Percentiles rank a stretch among this genome's conserved stretches.
Conservation (phyloP, 2,329 filamentous ascomycete genomes). For the Calonectria pteridis region DNA sequence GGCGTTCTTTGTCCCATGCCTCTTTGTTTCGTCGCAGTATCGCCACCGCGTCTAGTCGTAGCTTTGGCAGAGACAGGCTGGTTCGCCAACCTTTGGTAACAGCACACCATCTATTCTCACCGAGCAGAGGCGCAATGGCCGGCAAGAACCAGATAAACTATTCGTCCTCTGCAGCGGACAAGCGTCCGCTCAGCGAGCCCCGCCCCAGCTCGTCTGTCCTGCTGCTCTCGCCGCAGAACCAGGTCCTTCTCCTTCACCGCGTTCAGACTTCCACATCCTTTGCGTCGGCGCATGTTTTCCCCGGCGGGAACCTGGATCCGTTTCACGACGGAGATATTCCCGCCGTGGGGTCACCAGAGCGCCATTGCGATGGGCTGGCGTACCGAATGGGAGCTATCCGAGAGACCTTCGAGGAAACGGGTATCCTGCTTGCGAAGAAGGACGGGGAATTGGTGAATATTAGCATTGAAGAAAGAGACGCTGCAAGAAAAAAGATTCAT, state of each 20-base stretch:
- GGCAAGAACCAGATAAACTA: slow-evolving; percentile 24
- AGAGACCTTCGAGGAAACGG: slow-evolving; percentile 96
- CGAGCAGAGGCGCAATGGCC: slow-evolving; percentile 25
- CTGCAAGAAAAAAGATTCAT: slow-evolving; percentile 78
- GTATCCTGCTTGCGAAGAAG: slow-evolving; percentile 79
- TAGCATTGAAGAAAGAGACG: slow-evolving; percentile 69
- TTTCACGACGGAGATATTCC: slow-evolving; percentile 78
- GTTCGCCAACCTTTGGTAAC: neutral
- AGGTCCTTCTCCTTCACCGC: slow-evolving; percentile 89
- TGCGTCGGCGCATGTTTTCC: slow-evolving; percentile 94
- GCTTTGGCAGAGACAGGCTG: neutral
- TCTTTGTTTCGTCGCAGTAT: slow-evolving; percentile 14
- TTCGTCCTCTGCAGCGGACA: slow-evolving; percentile 33
- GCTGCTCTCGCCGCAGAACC: slow-evolving; percentile 86
- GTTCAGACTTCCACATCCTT: slow-evolving; percentile 87
- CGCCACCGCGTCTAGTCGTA: slow-evolving; percentile 6
- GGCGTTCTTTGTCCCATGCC: slow-evolving; percentile 28
- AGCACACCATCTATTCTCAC: neutral
- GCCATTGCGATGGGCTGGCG: slow-evolving; percentile 77
- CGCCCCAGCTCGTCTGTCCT: slow-evolving; percentile 82
- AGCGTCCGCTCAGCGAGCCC: slow-evolving; percentile 55
- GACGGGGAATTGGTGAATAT: slow-evolving; percentile 72
- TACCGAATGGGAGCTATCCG: slow-evolving; percentile 89
- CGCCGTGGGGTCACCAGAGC: slow-evolving; percentile 57
- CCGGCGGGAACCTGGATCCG: slow-evolving; percentile 85